Base-by-base conservation (phyloP, 2,329 filamentous ascomycete genomes). In the Scedosporium boydii region DNA sequence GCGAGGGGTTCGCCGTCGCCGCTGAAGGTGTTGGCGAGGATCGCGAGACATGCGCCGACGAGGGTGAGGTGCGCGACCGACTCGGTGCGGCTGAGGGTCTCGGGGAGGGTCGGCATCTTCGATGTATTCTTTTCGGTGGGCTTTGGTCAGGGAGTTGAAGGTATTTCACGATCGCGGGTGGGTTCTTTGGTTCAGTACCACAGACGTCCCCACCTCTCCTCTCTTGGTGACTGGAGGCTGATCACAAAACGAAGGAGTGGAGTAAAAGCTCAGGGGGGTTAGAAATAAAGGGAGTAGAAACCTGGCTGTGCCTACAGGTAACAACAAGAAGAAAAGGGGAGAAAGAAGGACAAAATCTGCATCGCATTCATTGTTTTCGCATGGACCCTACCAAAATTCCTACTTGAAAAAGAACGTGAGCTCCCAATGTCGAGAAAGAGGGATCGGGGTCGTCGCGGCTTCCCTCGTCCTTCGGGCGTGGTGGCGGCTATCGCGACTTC, bases 1-100 rank as follows among this genome's bases (percentile, higher is more conserved):
- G 96, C 82, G 69, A 99, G 83, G 44, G 95, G 93, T 68, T 95
- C 91, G 67, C 92, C 93, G 75, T 96, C 89, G 67, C 86, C 90
- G 64, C 87, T 84, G 71, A 97, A 88, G 46, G 91, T 91, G 73
- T 93, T 93, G 66, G 83, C 80, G 66, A 98, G 82, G 67, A 97
- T 80, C 63, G 85, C 86, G 67, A 90, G 72, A 70, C 89, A 91
- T 62, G 85, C 86, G 67, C 85, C 80, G 55, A 86, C 83, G 62
- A 96, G 77, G 18, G 85, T 78, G 66, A 89, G 70, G 65, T 87
- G 81, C 61, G 74, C 74, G 66, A 83, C 70, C n/a, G 79, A 76
- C 72, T 87, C 85, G 60, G 72, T 71, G 65, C 73, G 73, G 60
- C 83, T 81, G 67, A 87, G 83, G 41, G 74, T 67, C 21, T 72